Conservation (phyloP, 2,329 filamentous ascomycete species). For the Shiraia sp. region DNA sequence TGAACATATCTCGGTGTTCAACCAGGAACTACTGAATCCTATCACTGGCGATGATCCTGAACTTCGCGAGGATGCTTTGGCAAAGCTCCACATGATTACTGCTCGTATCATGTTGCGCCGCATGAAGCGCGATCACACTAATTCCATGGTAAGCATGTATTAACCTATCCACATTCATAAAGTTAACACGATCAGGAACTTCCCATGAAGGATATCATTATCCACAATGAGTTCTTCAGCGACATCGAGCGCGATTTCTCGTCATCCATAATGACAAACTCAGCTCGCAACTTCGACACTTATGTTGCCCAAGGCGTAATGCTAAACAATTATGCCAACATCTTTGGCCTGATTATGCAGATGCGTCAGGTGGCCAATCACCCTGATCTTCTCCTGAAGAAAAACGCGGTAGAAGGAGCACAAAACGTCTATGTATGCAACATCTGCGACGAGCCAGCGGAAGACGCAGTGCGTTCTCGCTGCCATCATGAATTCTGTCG, state of each 20-base stretch:
- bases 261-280: constrained; percentile 91
- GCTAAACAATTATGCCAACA: constrained; percentile 89
- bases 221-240: constrained; percentile 95
- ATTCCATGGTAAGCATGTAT: constrained; percentile 66
- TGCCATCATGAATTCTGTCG: constrained; percentile 95
- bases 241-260: constrained; percentile 97
- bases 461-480: constrained; percentile 88
- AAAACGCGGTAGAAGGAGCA: constrained; percentile 74
- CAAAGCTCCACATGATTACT: constrained; percentile 84
- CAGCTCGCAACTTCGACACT: constrained; percentile 86
- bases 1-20: constrained; percentile 80
- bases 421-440: constrained; percentile 91
- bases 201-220: constrained; percentile 88
- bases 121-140: constrained; percentile 89
- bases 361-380: constrained; percentile 98
- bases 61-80: constrained; percentile 70
- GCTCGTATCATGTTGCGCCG: constrained; percentile 94
- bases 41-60: constrained; percentile 53
- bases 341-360: constrained; percentile 98
- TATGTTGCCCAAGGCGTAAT: constrained; percentile 94
- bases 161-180: not conserved
- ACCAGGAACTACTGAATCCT: constrained; percentile 91
- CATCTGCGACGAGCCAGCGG: constrained; percentile 94
- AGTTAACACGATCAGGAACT: constrained; percentile 60
- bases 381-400: constrained; percentile 90